phyloP scores from a whole-genome alignment of 1,139 yeast species.

The Blastobotrys niveus region DNA sequence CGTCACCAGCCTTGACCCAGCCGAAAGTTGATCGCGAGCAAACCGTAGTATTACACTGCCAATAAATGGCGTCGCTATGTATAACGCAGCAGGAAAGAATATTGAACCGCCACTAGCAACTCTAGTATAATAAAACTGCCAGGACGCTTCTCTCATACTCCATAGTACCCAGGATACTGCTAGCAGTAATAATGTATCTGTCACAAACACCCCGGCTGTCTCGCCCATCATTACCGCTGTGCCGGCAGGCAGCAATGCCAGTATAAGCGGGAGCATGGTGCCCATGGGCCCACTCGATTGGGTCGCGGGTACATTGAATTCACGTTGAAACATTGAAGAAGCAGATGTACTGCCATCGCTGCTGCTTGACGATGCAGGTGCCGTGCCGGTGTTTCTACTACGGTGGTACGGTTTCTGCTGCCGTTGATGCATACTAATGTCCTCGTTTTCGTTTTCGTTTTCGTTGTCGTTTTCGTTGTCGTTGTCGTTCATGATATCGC shows the following conservation, averaged over 20 bases:
- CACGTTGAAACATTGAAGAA: too few relatives aligned
- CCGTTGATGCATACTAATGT: too few relatives aligned
- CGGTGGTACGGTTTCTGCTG: too few relatives aligned
- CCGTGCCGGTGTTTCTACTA: too few relatives aligned
- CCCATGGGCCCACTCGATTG: neutral
- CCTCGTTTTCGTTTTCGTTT: too few relatives aligned
- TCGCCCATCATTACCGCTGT: constrained; percentile 23
- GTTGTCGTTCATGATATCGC: too few relatives aligned
- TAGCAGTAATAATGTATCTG: constrained; percentile 23
- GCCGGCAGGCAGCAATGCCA: constrained; percentile 26
- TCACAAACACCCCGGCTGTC: constrained; percentile 22
- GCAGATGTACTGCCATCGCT: too few relatives aligned
- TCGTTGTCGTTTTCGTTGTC: too few relatives aligned
- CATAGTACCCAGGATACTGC: constrained; percentile 27
- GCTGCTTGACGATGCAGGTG: too few relatives aligned
- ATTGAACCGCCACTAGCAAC: neutral
- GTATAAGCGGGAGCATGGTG: constrained; percentile 20
- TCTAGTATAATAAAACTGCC: constrained; percentile 20
- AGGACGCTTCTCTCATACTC: constrained; percentile 24
- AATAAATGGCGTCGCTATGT: constrained; percentile 22
- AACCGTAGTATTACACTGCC: constrained; percentile 23
- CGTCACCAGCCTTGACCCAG: constrained; percentile 23
- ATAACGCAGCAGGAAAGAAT: constrained; percentile 15
- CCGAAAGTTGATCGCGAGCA: constrained; percentile 22
- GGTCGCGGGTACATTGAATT: too few relatives aligned